These are phyloP conservation scores for Allium sativum DNA, from an alignment of 106 monocot genomes.

Conservation along the genomic window DNA sequence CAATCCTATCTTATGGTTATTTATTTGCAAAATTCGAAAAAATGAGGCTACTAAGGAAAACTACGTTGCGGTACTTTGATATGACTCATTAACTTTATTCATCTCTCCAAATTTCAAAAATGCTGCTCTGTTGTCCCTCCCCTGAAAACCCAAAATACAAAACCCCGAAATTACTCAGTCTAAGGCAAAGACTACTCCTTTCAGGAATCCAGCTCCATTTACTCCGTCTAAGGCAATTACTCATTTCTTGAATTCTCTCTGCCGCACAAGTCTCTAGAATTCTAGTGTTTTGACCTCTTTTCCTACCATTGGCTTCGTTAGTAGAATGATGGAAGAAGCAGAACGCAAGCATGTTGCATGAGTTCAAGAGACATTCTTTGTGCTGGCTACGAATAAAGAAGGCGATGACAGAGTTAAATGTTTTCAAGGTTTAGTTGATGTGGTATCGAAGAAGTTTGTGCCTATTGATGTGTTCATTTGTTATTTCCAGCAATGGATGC, in stretches of 20 bases:
- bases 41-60: no score
- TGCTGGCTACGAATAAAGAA: conserved; percentile 16
- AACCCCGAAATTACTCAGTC: neutral
- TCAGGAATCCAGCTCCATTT: neutral
- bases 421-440: conserved; percentile 67
- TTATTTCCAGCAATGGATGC: conserved; percentile 77
- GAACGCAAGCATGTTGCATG: conserved; percentile 5
- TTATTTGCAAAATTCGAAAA: no score
- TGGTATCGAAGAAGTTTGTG: conserved; percentile 54
- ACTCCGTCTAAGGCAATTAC: no score
- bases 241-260: neutral
- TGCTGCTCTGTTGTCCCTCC: neutral
- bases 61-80: no score
- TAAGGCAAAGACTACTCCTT: conserved; percentile 10
- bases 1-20: no score
- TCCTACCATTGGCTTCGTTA: conserved; percentile 11
- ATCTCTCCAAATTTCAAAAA: no score
- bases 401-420: conserved; percentile 29
- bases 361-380: conserved; percentile 11
- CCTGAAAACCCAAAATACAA: neutral
- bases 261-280: neutral
- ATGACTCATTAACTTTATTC: no score
- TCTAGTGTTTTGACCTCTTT: conserved; percentile 12
- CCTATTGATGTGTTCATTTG: conserved; percentile 71
- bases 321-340: neutral